phyloP scores from a whole-genome alignment of 306 rosid genomes.

The Pachyrhizus erosus region DNA sequence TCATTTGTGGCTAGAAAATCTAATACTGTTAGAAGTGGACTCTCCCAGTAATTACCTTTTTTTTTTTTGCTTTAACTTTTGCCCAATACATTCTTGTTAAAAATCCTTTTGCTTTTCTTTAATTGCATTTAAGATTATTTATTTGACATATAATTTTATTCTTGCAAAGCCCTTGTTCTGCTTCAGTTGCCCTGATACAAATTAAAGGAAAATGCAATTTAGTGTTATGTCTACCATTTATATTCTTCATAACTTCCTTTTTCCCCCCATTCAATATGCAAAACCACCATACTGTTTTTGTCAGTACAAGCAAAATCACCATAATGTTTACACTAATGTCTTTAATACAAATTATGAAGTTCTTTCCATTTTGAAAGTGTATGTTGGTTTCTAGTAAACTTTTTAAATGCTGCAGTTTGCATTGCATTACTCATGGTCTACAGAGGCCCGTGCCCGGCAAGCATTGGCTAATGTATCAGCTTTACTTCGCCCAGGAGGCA shows the following conservation, averaged over 20 bases:
- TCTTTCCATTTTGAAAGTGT: slow-evolving; percentile 32
- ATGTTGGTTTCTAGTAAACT: slow-evolving; percentile 22
- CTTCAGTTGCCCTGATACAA: slow-evolving; percentile 13
- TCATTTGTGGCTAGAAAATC: background rate
- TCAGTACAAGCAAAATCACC: background rate
- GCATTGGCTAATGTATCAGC: slow-evolving; percentile 94
- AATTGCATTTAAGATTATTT: background rate
- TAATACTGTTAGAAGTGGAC: background rate
- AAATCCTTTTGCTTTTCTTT: slow-evolving; percentile 9
- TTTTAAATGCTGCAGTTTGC: slow-evolving; percentile 52
- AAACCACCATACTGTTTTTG: background rate
- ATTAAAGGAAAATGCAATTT: background rate
- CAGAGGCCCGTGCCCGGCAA: slow-evolving; percentile 93
- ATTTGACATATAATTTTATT: background rate
- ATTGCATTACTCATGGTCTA: slow-evolving; percentile 79
- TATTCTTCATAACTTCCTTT: background rate
- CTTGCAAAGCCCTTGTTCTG: slow-evolving; percentile 14
- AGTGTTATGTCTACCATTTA: background rate
- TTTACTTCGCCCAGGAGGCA: slow-evolving; percentile 97
- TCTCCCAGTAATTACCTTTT: slow-evolving; percentile 1
- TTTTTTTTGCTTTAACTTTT: slow-evolving; percentile 14
- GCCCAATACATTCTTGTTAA: slow-evolving; percentile 8
- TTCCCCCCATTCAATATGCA: background rate
- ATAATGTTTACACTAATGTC: background rate
- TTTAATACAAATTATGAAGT: background rate